A percentile compares a stretch with the other conserved stretches of the same genome.
Conservation (phyloP, 1,139 yeast genomes). For the Debaryomycetaceae sp. region DNA sequence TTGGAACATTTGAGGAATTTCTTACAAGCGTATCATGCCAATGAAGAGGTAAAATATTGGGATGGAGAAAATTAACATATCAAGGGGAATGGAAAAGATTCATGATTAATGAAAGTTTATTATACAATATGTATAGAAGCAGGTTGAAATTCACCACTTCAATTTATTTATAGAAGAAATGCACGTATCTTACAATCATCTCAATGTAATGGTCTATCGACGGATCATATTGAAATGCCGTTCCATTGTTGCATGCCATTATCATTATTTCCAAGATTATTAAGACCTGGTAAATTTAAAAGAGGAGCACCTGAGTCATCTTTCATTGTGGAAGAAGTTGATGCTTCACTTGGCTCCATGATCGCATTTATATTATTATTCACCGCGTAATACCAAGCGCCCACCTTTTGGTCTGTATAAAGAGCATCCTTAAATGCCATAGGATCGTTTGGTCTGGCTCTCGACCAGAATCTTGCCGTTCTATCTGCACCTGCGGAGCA, state of each 20-base stretch:
- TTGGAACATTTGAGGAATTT: constrained; percentile 8
- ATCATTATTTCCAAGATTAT: constrained; percentile 12
- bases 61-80: not conserved
- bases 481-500: constrained; percentile 94
- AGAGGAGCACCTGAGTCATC: constrained; percentile 7
- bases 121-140: no score
- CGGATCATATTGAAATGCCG: not conserved
- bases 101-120: no score
- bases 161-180: no score
- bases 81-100: no score
- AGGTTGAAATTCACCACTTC: no score
- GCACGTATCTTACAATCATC: no score
- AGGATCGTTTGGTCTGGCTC: constrained; percentile 89
- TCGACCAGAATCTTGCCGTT: constrained; percentile 91
- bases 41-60: not conserved
- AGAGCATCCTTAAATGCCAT: constrained; percentile 79
- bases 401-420: constrained; percentile 61
- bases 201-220: no score
- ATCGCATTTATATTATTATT: constrained; percentile 64
- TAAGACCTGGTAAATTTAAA: constrained; percentile 24
- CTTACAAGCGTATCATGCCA: not conserved
- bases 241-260: not conserved
- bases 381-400: constrained; percentile 71
- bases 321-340: constrained; percentile 5
- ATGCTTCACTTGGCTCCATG: constrained; percentile 30